Conservation (phyloP, 192 early-diverging fungal species). For the Rhizoclosmatium globosum region DNA sequence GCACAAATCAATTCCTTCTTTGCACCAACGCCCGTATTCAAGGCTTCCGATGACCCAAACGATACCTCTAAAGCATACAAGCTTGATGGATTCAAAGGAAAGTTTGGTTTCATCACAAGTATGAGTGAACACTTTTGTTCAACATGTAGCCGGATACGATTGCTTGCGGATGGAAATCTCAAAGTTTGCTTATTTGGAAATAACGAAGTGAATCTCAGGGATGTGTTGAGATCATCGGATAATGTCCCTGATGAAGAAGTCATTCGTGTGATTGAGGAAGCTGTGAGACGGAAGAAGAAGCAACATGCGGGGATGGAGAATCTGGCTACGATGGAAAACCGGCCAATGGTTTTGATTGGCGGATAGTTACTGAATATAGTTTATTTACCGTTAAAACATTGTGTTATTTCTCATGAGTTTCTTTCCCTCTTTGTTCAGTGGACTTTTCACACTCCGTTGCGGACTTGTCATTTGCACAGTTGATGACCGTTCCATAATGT, state of each 20-base stretch:
- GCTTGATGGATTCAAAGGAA: slow-evolving; percentile 73
- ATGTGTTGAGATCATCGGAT: slow-evolving; percentile 71
- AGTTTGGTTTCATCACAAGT: slow-evolving; percentile 96
- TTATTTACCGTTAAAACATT: neutral
- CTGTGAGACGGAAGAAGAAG: slow-evolving; percentile 85
- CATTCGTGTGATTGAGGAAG: slow-evolving; percentile 73
- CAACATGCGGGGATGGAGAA: slow-evolving; percentile 94
- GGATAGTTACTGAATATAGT: slow-evolving; percentile 57
- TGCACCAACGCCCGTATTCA: slow-evolving; percentile 60
- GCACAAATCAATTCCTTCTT: slow-evolving; percentile 62
- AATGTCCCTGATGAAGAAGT: slow-evolving; percentile 70
- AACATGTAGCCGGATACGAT: slow-evolving; percentile 91
- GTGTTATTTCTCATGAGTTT: neutral
- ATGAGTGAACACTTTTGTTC: slow-evolving; percentile 99
- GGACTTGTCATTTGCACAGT: neutral
- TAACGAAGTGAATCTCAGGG: slow-evolving; percentile 84
- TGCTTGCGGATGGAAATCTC: slow-evolving; percentile 94
- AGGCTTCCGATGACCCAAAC: slow-evolving; percentile 75
- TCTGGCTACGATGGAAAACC: slow-evolving; percentile 82
- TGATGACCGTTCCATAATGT: slow-evolving; percentile 4
- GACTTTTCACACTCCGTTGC: neutral
- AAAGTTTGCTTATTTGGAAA: slow-evolving; percentile 96
- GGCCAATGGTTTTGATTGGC: slow-evolving; percentile 96
- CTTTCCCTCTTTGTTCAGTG: neutral
- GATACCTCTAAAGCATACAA: slow-evolving; percentile 82